Conservation (phyloP, 257 asterid genomes). For the Lycium ferocissimum region DNA sequence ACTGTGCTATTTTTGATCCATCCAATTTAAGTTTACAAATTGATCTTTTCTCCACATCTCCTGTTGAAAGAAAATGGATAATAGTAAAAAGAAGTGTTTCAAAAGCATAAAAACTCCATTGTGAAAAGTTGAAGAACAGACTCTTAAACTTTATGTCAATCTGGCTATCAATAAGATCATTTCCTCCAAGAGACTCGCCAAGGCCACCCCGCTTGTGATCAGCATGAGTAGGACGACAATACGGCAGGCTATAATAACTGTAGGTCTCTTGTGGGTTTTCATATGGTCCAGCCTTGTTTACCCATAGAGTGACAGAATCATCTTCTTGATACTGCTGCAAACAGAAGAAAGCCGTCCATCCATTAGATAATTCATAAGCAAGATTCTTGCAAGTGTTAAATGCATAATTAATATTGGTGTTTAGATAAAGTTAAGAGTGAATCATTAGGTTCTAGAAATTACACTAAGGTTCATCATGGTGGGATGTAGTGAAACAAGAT, state of each 20-base stretch:
- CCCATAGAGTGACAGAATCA: conserved; percentile 71
- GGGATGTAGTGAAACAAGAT: no score
- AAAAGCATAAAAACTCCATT: not conserved
- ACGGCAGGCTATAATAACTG: conserved; percentile 76
- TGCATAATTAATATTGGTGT: not conserved
- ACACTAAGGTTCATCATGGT: no score
- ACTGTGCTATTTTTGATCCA: conserved; percentile 57
- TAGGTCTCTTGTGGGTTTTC: conserved; percentile 83
- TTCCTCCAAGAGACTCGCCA: conserved; percentile 77
- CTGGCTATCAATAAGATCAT: conserved; percentile 74
- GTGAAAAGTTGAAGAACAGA: conserved; percentile 36
- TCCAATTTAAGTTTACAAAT: conserved; percentile 72
- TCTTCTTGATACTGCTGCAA: conserved; percentile 62
- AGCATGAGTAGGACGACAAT: conserved; percentile 58
- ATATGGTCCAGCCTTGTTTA: conserved; percentile 74
- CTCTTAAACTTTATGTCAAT: conserved; percentile 70
- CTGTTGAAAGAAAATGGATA: conserved; percentile 43
- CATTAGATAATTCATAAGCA: not conserved
- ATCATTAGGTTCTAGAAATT: not conserved
- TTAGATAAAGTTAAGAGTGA: not conserved
- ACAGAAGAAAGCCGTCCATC: not conserved
- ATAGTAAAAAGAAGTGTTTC: not conserved
- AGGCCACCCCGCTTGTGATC: conserved; percentile 70
- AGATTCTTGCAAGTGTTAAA: not conserved
- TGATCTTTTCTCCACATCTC: conserved; percentile 51